Percentiles rank a stretch among this genome's conserved stretches.
phyloP scores from a whole-genome alignment of 257 asterid genomes.

The Penstemon eatonii region DNA sequence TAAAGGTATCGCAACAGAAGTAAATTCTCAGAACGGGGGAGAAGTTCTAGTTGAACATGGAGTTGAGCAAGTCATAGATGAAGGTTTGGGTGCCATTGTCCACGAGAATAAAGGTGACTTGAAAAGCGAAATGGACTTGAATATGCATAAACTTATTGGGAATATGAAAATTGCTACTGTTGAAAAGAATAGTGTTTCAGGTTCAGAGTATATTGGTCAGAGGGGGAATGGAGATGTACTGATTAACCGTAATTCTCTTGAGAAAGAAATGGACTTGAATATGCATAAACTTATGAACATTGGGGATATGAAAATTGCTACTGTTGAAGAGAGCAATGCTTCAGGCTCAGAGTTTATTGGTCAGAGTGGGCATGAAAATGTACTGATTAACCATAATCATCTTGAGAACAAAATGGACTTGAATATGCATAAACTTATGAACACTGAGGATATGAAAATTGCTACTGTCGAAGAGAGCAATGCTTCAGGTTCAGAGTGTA shows the following conservation, averaged over 20 bases:
- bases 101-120: conserved; percentile 25
- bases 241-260: conserved; percentile 28
- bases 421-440: conserved; percentile 10
- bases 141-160: conserved; percentile 7
- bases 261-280: conserved; percentile 18
- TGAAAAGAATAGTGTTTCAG: conserved; percentile 29
- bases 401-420: conserved; percentile 25
- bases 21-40: conserved; percentile 31
- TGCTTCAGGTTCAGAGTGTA: conserved; percentile 24
- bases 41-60: conserved; percentile 35
- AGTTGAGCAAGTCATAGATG: conserved; percentile 33
- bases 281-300: conserved; percentile 10
- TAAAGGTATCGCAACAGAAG: conserved; percentile 31
- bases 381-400: conserved; percentile 23
- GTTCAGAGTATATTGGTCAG: conserved; percentile 20
- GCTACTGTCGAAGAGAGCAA: conserved; percentile 28
- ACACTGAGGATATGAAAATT: conserved; percentile 24
- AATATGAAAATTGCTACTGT: conserved; percentile 17
- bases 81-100: conserved; percentile 15
- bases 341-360: conserved; percentile 23
- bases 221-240: conserved; percentile 21
- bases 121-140: conserved; percentile 21
- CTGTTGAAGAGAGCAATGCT: conserved; percentile 27
- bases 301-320: conserved; percentile 27
- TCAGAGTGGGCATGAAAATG: conserved; percentile 24